These are phyloP conservation scores for Begonia peltatifolia DNA, from an alignment of 306 rosid species.

Conservation along the genomic window DNA sequence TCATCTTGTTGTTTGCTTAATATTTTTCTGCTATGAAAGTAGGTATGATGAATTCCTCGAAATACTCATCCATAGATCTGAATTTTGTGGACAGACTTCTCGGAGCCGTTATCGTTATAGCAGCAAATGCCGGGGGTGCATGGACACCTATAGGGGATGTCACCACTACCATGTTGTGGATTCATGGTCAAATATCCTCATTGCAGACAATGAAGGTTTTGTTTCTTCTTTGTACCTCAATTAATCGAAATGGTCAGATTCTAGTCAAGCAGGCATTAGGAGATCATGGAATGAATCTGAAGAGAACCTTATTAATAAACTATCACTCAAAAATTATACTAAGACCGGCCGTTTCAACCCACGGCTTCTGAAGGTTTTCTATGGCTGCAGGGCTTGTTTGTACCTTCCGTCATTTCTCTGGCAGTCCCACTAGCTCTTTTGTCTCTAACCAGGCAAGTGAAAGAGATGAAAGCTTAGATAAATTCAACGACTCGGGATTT, in stretches of 20 bases:
- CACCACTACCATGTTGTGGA: conserved; percentile 97
- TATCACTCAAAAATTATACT: too few species aligned
- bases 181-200: conserved; percentile 88
- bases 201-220: conserved; percentile 63
- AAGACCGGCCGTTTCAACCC: too few species aligned
- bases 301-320: too few species aligned
- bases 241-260: too few species aligned
- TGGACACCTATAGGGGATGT: conserved; percentile 99
- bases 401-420: conserved; percentile 71
- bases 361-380: too few species aligned
- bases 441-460: conserved; percentile 61
- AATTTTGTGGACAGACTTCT: conserved; percentile 62
- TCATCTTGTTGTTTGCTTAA: too few species aligned
- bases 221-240: too few species aligned
- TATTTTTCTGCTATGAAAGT: too few species aligned
- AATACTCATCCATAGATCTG: conserved; percentile 8
- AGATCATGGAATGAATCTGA: too few species aligned
- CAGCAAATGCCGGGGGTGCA: conserved; percentile 98
- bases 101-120: conserved; percentile 92
- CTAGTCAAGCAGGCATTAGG: too few species aligned
- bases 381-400: conserved; percentile 36
- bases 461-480: conserved; percentile 7
- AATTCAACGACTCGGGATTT: neutral
- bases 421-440: conserved; percentile 76
- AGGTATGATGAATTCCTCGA: too few species aligned